Conservation (phyloP, 2,329 filamentous ascomycete genomes). For the Torrubiellomyces zombiae region DNA sequence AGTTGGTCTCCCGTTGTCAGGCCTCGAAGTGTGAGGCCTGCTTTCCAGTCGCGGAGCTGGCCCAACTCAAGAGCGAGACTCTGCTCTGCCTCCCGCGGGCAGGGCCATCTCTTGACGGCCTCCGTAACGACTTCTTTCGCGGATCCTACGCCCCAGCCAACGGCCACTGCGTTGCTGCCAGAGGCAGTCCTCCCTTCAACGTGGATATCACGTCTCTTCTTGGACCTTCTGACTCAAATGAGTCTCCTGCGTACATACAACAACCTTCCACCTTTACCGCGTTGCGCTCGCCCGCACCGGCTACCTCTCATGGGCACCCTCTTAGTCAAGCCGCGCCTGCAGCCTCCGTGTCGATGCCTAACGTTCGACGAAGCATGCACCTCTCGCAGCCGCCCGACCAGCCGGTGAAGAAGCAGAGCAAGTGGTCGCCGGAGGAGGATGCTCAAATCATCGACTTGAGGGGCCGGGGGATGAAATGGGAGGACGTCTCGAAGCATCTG, state of each 20-base stretch:
- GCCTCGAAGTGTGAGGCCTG: conserved; percentile 3
- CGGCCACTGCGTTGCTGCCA: conserved; percentile 11
- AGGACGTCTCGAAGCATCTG: conserved; percentile 84
- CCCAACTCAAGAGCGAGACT: conserved; percentile 24
- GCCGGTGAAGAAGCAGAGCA: conserved; percentile 85
- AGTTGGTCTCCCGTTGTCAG: conserved; percentile 1
- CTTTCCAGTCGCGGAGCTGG: conserved; percentile 18
- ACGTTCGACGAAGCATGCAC: conserved; percentile 16
- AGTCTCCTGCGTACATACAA: conserved; percentile 38
- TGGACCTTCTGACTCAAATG: conserved; percentile 58
- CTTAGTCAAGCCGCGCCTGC: conserved; percentile 12
- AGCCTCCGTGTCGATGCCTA: conserved; percentile 15
- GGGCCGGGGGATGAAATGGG: conserved; percentile 92
- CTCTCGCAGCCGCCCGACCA: conserved; percentile 42
- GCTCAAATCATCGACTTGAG: conserved; percentile 84
- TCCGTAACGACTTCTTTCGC: conserved; percentile 11
- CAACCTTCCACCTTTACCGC: conserved; percentile 11
- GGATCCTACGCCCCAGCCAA: conserved; percentile 13
- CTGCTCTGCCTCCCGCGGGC: conserved; percentile 24
- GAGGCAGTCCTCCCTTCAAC: conserved; percentile 38
- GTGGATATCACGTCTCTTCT: conserved; percentile 92
- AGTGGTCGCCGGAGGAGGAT: conserved; percentile 91
- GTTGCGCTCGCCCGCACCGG: conserved; percentile 7
- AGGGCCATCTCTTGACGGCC: conserved; percentile 18
- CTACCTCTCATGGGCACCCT: conserved; percentile 8